Base-by-base conservation (phyloP, 2,329 filamentous ascomycete species). In the Claviceps quebecensis region DNA sequence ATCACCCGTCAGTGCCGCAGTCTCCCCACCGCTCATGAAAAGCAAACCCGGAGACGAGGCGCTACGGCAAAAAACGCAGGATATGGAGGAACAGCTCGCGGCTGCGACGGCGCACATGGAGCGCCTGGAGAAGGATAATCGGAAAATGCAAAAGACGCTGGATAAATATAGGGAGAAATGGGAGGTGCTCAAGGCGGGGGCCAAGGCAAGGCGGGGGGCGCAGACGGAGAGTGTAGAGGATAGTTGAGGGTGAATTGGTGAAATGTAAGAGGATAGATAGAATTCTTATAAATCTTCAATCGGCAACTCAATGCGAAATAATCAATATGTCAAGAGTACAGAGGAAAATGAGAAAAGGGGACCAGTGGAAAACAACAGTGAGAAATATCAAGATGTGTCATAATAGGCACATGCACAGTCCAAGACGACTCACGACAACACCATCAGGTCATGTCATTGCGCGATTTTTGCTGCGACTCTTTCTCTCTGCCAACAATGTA, bases 11-110 rank as follows among this genome's bases (percentile, higher is more conserved):
- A 50, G 17, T 26, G 50, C 37, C 2, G 37, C 52, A 9, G 2
- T 59, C 47, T 16, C 2, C 59, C 65, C 55, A 56, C 72, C 57
- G 43, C 49, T 52, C 47, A 60, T 59, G 19, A 50, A 53, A 17
- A 13, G 19, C n/a, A 4, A 2, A 7, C 29, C 44, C 3, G 54
- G 56, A 2, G 69, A 69, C 5, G 67, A 67, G 11, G 61, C 64
- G 6, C 60, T 78, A 47, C 67, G 65, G 46, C 69, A 64, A 50
- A 76, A 75, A 58, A 74, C 83, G 23, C 71, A 70, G 46, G 84
- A 88, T 56, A 69, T 89, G 14, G 84, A 89, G 63, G 80, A 84
- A 50, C 75, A 85, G 60, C 67, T 89, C 22, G 69, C 71, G 8
- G 69, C 71, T 19, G 69, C 77, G 54, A 67, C 75, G 50, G 77